These are phyloP conservation scores for Colletotrichum sp. DNA, from an alignment of 2,329 filamentous ascomycete species.

Conservation along the genomic window DNA sequence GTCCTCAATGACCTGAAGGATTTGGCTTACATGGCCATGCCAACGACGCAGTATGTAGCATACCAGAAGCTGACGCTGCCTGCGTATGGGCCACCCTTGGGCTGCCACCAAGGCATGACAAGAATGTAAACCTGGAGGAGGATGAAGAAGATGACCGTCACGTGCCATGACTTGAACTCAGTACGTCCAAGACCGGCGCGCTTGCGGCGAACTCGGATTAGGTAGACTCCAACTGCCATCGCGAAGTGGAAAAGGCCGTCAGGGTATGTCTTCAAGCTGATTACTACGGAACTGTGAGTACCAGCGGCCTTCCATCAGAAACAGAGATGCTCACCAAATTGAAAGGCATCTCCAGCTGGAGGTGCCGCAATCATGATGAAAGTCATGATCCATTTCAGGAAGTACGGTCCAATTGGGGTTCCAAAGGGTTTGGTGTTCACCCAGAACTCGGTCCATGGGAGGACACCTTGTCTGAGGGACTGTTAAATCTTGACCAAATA, in stretches of 20 bases:
- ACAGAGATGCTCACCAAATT: conserved; percentile 47
- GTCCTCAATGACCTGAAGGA: fast-evolving
- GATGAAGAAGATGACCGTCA: conserved; percentile 63
- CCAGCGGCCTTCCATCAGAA: fast-evolving
- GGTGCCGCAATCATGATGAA: conserved; percentile 64
- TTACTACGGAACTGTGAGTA: conserved; percentile 43
- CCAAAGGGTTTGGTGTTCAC: conserved; percentile 67
- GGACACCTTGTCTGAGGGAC: conserved; percentile 55
- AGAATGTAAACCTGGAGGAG: conserved; percentile 65
- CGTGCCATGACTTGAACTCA: conserved; percentile 64
- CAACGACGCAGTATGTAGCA: conserved; percentile 69
- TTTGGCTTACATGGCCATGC: conserved; percentile 64
- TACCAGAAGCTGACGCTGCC: conserved; percentile 78
- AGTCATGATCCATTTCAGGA: conserved; percentile 62
- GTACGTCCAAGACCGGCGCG: conserved; percentile 50
- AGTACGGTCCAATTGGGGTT: conserved; percentile 64
- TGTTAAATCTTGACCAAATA: not conserved
- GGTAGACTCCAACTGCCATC: conserved; percentile 60
- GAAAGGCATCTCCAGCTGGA: conserved; percentile 68
- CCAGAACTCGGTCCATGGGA: conserved; percentile 66
- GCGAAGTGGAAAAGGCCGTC: conserved; percentile 60
- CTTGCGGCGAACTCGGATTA: conserved; percentile 60
- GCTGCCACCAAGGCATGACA: conserved; percentile 77
- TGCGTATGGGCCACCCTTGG: conserved; percentile 58
- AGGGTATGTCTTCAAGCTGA: conserved; percentile 65